phyloP scores from a whole-genome alignment of 2,329 filamentous ascomycete species.

The Xylariaceae sp. region DNA sequence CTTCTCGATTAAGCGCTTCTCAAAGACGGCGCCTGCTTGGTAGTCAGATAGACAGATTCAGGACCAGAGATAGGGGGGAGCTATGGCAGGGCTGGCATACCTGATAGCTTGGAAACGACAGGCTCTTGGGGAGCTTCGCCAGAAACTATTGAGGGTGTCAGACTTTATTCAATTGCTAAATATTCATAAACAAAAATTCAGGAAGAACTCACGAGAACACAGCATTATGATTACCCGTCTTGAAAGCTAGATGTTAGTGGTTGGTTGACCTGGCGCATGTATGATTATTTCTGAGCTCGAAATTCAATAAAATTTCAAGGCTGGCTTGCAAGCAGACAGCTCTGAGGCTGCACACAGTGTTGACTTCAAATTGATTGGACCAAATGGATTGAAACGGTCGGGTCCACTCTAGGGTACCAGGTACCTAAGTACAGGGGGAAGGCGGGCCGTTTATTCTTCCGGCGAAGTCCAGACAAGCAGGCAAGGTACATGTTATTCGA shows the following conservation, averaged over 20 bases:
- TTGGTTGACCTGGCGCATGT: slow-evolving; percentile 9
- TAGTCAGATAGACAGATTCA: slow-evolving; percentile 36
- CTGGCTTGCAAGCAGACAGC: slow-evolving; percentile 14
- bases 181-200: not conserved
- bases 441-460: slow-evolving; percentile 3
- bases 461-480: not conserved
- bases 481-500: not conserved
- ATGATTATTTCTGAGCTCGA: slow-evolving; percentile 11
- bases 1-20: slow-evolving; percentile 92
- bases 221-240: slow-evolving; percentile 42
- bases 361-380: slow-evolving; percentile 20
- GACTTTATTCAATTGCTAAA: slow-evolving; percentile 1
- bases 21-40: slow-evolving; percentile 77
- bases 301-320: slow-evolving; percentile 20
- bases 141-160: slow-evolving; percentile 66
- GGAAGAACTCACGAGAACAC: slow-evolving; percentile 48
- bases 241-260: slow-evolving; percentile 11
- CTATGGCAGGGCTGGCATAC: slow-evolving; percentile 52
- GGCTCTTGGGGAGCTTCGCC: slow-evolving; percentile 95
- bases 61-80: slow-evolving; percentile 15
- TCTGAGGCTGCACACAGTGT: slow-evolving; percentile 15
- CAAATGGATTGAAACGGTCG: not conserved
- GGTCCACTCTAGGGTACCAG: not conserved
- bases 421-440: no score
- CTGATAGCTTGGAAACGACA: slow-evolving; percentile 92